These are phyloP conservation scores for Arabis hirsuta DNA, from an alignment of 345 rosid species.

Conservation along the genomic window DNA sequence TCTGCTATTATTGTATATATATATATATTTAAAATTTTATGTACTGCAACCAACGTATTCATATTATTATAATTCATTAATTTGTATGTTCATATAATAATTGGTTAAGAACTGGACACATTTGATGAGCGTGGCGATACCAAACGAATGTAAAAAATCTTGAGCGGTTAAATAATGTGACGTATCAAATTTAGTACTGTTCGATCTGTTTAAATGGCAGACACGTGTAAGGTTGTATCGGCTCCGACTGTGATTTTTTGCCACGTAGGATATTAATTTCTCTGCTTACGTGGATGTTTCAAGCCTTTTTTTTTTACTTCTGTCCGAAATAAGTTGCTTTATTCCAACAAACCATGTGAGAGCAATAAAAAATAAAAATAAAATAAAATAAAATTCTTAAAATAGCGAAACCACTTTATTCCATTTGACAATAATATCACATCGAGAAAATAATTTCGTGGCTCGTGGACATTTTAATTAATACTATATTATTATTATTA, in stretches of 20 bases:
- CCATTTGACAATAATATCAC: slow-evolving; percentile 33
- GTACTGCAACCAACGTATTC: not conserved
- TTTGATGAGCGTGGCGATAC: not conserved
- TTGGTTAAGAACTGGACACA: not conserved
- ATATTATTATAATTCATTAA: not conserved
- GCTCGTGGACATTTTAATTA: not conserved
- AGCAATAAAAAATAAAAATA: not conserved
- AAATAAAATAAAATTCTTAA: slow-evolving; percentile 7
- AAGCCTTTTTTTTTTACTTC: slow-evolving; percentile 7
- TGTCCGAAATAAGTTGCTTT: slow-evolving; percentile 31
- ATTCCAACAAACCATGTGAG: slow-evolving; percentile 42
- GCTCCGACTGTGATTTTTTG: not conserved
- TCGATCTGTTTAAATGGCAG: not conserved
- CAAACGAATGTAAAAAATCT: not conserved
- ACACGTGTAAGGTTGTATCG: slow-evolving; percentile 5
- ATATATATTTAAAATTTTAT: not conserved
- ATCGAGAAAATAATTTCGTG: slow-evolving; percentile 18
- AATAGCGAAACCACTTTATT: slow-evolving; percentile 38
- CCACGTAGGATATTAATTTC: slow-evolving; percentile 27
- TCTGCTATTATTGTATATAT: not conserved
- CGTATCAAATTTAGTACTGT: slow-evolving; percentile 8
- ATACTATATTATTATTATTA: not conserved
- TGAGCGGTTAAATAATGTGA: slow-evolving; percentile 4
- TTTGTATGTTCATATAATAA: not conserved
- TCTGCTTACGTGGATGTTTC: slow-evolving; percentile 21